Conservation (phyloP, 2,329 filamentous ascomycete species). For the Penicillium vulpinum region DNA sequence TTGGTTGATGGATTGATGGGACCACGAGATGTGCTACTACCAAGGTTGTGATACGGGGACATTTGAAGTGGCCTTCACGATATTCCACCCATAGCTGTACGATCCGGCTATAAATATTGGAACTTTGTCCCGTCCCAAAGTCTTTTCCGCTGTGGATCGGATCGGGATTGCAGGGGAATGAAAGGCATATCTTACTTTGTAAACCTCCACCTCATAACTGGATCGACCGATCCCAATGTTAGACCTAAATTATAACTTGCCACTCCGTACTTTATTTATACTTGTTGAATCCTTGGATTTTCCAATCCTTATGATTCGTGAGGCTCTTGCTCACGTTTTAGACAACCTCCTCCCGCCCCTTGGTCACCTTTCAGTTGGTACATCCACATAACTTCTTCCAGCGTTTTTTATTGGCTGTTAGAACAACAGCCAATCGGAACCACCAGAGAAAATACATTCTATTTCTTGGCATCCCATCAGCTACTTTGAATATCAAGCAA, state of each 20-base stretch:
- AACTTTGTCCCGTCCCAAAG: conserved; percentile 1
- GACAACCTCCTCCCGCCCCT: too few species aligned
- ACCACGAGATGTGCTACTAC: conserved; percentile 8
- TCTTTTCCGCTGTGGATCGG: background rate
- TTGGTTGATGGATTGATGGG: conserved; percentile 5
- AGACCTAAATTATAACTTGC: background rate
- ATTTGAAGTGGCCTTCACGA: too few species aligned
- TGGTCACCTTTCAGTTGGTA: background rate
- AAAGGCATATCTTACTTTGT: background rate
- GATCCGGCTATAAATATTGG: background rate
- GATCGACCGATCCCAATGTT: background rate
- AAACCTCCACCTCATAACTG: background rate
- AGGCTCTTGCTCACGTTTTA: background rate
- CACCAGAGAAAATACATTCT: background rate
- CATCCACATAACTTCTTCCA: conserved; percentile 1
- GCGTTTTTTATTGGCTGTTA: background rate
- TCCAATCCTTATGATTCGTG: background rate
- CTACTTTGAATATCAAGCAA: background rate
- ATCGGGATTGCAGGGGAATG: background rate
- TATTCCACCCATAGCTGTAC: too few species aligned
- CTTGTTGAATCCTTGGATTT: background rate
- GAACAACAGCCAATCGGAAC: background rate
- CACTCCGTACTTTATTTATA: background rate
- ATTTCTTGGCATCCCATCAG: background rate
- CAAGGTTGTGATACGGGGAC: too few species aligned